Base-by-base conservation (phyloP, 331 rosid species). In the Acacia concinna region DNA sequence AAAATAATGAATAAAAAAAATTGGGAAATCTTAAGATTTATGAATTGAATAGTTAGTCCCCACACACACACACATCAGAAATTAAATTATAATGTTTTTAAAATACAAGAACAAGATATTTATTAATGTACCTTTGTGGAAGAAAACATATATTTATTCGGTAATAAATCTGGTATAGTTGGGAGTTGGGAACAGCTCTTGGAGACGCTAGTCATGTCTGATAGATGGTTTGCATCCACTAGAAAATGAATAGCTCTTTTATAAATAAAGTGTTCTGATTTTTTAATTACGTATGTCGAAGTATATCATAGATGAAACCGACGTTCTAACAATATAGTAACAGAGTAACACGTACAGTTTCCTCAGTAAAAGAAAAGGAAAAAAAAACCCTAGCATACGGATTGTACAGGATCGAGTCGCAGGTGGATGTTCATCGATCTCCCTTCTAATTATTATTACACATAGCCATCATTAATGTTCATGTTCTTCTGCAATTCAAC, bases 151-250 rank as follows among this genome's bases (percentile, higher is more conserved):
- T 28, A 14, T 28, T 60, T 60, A 30, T 60, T 60, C 37, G n/a
- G 46, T 66, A 37, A 66, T 81, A 82, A 77, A 82, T 74, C 54
- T 71, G 65, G 71, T 81, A 77, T 72, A 69, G 74, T 62, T 86
- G 66, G 78, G 85, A 73, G 38, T 46, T 65, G 71, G 68, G 68
- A 81, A 86, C 88, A 86, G 91, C 88, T 85, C 69, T 83, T 81
- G 56, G 79, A 83, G 88, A 79, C 67, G 34, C 34, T 25, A 57
- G 79, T 73, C 74, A 44, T 68, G 78, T 82, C 71, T 82, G 64
- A 68, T 65, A 85, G 5, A 83, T 14, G 10, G 25, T 75, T 52
- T 63, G 71, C 81, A 74, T 84, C 79, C 76, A 34, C 35, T 4
- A 62, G 30, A 66, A 66, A 66, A 35, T 74, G 68, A 64, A 6